These are phyloP conservation scores for Babesia ovis DNA, from an alignment of 169 alveolate species.

Conservation along the genomic window DNA sequence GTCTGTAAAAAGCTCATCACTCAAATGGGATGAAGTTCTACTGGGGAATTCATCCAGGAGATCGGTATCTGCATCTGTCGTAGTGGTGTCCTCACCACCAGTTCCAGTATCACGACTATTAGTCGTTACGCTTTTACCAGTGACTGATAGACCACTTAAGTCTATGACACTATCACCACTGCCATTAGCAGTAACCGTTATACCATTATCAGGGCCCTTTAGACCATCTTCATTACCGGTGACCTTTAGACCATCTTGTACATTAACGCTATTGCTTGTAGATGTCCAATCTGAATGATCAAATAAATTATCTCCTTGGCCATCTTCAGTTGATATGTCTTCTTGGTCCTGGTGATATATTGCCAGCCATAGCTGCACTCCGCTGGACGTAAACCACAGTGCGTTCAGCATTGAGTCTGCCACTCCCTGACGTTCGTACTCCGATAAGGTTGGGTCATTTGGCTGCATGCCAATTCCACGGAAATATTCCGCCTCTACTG, in stretches of 20 bases:
- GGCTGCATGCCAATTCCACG: conserved; percentile 38
- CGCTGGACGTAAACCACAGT: conserved; percentile 37
- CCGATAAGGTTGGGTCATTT: conserved; percentile 29
- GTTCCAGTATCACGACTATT: not conserved
- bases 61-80: not conserved
- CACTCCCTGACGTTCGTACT: conserved; percentile 40
- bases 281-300: not conserved
- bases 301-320: not conserved
- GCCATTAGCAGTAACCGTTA: too few relatives aligned
- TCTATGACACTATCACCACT: too few relatives aligned
- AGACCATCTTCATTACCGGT: too few relatives aligned
- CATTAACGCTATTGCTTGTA: conserved; percentile 2
- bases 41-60: conserved; percentile 10
- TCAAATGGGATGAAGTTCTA: conserved; percentile 26
- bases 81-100: not conserved
- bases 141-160: too few relatives aligned
- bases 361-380: conserved; percentile 37
- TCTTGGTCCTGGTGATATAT: conserved; percentile 11
- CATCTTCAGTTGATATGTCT: not conserved
- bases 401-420: conserved; percentile 22
- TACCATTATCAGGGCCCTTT: too few relatives aligned
- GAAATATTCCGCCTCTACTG: conserved; percentile 39
- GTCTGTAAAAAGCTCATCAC: conserved; percentile 53
- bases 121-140: too few relatives aligned
- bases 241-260: too few relatives aligned